Percentiles rank a stretch among this genome's conserved stretches.
These are phyloP conservation scores for Cercospora brassicicola DNA, from an alignment of 2,329 filamentous ascomycete species.

Conservation along the genomic window DNA sequence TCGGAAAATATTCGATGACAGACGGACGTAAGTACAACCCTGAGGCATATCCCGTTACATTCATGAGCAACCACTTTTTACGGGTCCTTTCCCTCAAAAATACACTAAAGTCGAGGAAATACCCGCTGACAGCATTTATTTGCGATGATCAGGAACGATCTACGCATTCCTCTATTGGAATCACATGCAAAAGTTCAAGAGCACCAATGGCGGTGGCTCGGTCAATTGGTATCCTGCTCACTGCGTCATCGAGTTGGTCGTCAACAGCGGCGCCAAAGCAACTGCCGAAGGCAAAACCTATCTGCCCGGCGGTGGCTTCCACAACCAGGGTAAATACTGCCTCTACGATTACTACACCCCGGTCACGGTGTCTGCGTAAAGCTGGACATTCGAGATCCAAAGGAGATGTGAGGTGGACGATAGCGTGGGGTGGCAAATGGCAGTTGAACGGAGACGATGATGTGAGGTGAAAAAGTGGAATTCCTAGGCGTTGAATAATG, in stretches of 20 bases:
- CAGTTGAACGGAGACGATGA: background rate
- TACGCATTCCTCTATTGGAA: background rate
- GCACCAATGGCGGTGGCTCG: background rate
- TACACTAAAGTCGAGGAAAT: background rate
- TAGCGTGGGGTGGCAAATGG: background rate
- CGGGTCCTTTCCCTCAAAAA: background rate
- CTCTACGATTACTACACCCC: background rate
- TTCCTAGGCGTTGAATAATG: background rate
- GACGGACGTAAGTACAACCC: background rate
- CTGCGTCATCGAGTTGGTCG: background rate
- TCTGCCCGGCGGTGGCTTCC: background rate
- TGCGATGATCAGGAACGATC: background rate
- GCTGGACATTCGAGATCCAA: background rate
- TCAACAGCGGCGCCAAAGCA: background rate
- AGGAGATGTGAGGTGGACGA: background rate
- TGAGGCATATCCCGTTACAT: background rate
- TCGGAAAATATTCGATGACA: background rate
- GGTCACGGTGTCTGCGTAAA: background rate
- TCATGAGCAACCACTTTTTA: background rate
- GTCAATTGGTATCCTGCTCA: background rate
- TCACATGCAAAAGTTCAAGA: background rate
- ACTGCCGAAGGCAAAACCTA: background rate
- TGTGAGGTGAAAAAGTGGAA: background rate
- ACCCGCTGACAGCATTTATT: background rate
- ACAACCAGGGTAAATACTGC: background rate